These are phyloP conservation scores for Metarhizium sp. DNA, from an alignment of 2,329 filamentous ascomycete genomes.

Conservation along the genomic window DNA sequence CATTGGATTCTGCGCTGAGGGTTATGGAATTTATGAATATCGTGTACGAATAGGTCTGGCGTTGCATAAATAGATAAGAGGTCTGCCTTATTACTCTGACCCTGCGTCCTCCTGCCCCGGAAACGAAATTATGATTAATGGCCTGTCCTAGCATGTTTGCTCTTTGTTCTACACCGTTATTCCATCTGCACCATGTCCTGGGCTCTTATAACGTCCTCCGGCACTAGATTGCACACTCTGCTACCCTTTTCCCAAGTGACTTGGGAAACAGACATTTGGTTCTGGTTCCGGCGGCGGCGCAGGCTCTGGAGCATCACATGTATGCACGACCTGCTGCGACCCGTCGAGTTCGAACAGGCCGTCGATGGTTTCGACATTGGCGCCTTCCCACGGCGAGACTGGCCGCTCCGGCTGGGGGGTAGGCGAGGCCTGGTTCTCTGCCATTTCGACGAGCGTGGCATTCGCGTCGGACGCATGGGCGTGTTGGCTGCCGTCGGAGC, in stretches of 20 bases:
- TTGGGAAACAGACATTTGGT: not conserved
- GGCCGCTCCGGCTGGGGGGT: not conserved
- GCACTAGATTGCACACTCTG: too few relatives aligned
- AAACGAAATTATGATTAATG: too few relatives aligned
- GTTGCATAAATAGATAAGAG: conserved; percentile 17
- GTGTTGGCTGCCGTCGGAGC: too few relatives aligned
- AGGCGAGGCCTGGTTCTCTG: conserved; percentile 18
- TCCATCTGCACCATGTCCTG: too few relatives aligned
- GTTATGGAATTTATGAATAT: conserved; percentile 10
- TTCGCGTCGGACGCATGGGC: not conserved
- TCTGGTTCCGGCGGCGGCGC: not conserved
- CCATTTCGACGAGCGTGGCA: conserved; percentile 44
- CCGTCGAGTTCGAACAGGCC: conserved; percentile 11
- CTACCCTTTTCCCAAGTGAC: not conserved
- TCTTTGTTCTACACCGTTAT: too few relatives aligned
- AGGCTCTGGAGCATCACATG: not conserved
- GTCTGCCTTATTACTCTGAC: too few relatives aligned
- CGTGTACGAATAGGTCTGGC: conserved; percentile 19
- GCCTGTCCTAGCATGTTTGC: too few relatives aligned
- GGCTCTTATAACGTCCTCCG: too few relatives aligned
- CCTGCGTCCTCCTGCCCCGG: too few relatives aligned
- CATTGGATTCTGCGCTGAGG: not conserved
- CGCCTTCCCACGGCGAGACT: not conserved
- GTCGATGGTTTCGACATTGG: conserved; percentile 20
- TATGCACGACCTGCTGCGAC: not conserved